A percentile compares a stretch with the other conserved stretches of the same genome.
These are phyloP conservation scores for Kwoniella heveanensis DNA, from an alignment of 768 basidiomycete species.

Conservation along the genomic window DNA sequence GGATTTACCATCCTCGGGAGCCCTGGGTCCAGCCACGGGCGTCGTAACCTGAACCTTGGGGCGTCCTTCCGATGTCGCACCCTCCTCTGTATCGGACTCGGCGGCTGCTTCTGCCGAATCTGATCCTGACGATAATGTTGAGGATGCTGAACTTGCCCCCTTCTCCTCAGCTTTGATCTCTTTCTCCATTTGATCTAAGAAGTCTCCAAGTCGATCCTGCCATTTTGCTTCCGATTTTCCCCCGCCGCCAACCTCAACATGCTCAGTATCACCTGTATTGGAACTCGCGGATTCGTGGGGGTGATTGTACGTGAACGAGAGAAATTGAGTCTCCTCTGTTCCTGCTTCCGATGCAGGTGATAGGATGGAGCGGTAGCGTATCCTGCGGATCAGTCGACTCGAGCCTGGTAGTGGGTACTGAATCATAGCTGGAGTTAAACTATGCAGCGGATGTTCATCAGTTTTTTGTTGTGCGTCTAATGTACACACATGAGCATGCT, in stretches of 20 bases:
- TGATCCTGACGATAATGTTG: background rate
- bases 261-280: background rate
- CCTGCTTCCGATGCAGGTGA: conserved; percentile 3
- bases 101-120: background rate
- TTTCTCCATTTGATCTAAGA: conserved; percentile 21
- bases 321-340: background rate
- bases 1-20: background rate
- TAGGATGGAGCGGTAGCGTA: conserved; percentile 11
- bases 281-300: background rate
- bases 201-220: conserved; percentile 16
- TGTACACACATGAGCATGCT: background rate
- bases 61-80: background rate
- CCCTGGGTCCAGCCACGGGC: background rate
- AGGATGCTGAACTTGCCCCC: background rate
- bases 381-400: background rate
- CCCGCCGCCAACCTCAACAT: background rate
- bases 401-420: conserved; percentile 14
- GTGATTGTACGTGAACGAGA: conserved; percentile 16
- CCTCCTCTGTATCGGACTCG: background rate
- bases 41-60: background rate
- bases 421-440: conserved; percentile 20
- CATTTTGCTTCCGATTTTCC: conserved; percentile 4
- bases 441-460: background rate
- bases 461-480: too few species aligned
- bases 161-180: conserved; percentile 6